phyloP scores from a whole-genome alignment of 148 eudicot genomes.

The Dianthus caryophyllus region DNA sequence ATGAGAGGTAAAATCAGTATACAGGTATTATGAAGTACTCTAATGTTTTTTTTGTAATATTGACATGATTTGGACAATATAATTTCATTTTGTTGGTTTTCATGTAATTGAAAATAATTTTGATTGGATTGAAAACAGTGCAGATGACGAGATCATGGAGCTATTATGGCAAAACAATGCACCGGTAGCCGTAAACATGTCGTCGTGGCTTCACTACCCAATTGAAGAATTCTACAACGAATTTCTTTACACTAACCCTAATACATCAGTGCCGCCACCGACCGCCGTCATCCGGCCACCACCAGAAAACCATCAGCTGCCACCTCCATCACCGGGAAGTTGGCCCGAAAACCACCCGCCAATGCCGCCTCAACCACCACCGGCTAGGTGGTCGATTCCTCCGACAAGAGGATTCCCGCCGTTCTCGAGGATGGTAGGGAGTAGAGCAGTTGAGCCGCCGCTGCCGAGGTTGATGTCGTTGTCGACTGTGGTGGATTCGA shows the following conservation, averaged over 20 bases:
- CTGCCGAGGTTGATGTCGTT: slow-evolving; percentile 23
- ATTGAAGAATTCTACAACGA: slow-evolving; percentile 49
- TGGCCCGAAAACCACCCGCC: slow-evolving; percentile 2
- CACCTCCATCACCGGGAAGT: slow-evolving; percentile 1
- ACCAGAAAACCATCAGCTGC: slow-evolving; percentile 15
- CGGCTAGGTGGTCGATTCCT: background rate
- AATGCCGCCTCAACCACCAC: background rate
- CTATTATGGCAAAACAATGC: slow-evolving; percentile 60
- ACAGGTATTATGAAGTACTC: no score
- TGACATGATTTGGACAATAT: no score
- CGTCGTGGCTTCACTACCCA: slow-evolving; percentile 67
- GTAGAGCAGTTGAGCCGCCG: slow-evolving; percentile 18
- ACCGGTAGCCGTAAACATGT: slow-evolving; percentile 49
- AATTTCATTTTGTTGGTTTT: no score
- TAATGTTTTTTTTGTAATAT: no score
- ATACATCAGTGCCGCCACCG: slow-evolving; percentile 16
- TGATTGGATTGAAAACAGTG: slow-evolving; percentile 27
- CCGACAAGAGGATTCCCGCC: slow-evolving; percentile 35
- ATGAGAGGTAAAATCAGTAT: no score
- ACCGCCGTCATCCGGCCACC: slow-evolving; percentile 6
- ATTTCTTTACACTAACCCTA: slow-evolving; percentile 28
- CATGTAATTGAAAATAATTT: background rate
- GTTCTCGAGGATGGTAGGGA: slow-evolving; percentile 33
- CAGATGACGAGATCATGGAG: slow-evolving; percentile 56
- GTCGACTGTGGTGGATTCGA: slow-evolving; percentile 50